Conservation (phyloP, 129 eudicot species). For the Scalesia atractyloides region DNA sequence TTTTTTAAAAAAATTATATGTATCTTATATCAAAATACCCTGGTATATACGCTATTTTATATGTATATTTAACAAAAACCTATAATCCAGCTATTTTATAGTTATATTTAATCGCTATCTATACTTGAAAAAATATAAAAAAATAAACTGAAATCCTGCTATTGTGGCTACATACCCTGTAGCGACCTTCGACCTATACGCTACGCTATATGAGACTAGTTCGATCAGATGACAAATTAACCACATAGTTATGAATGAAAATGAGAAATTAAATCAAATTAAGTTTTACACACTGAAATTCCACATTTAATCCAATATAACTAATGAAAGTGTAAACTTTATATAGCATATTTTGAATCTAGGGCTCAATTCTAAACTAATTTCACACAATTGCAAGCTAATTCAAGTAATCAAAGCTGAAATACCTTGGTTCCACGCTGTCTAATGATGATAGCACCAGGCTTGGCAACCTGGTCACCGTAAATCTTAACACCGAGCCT, state of each 20-base stretch:
- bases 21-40: no score
- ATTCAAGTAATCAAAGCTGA: background rate
- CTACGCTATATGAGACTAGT: background rate
- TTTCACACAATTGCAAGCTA: slow-evolving; percentile 18
- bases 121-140: no score
- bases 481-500: slow-evolving; percentile 96
- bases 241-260: background rate
- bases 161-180: no score
- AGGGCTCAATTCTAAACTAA: slow-evolving; percentile 18
- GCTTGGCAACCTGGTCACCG: slow-evolving; percentile 92
- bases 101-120: no score
- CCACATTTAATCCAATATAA: background rate
- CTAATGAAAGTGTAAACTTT: background rate
- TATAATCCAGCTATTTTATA: no score
- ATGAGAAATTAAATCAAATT: background rate
- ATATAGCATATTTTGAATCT: background rate
- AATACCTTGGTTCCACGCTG: slow-evolving; percentile 94
- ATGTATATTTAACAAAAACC: no score
- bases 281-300: background rate
- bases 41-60: no score
- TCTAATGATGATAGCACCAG: slow-evolving; percentile 88
- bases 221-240: background rate
- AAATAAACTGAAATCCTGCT: no score
- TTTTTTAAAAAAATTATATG: no score
- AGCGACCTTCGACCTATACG: no score